Evolutionary conservation across 2,329 filamentous ascomycete species (phyloP), one percentile per base, ranked within the genome.

Genomic region (Penicillium sp.): DNA sequence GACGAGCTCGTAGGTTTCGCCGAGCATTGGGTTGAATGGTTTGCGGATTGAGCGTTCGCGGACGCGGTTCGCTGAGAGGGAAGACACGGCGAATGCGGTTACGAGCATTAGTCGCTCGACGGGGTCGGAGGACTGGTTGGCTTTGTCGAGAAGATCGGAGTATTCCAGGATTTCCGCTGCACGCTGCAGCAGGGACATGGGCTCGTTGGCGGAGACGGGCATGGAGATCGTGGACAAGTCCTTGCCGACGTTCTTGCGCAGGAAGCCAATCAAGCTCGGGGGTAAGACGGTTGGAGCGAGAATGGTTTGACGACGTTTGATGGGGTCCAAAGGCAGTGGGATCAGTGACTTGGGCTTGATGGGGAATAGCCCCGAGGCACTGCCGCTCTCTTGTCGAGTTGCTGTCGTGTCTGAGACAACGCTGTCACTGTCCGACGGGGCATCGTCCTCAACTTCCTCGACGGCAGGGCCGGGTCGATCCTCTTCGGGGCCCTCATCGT

Each of bases 181-280:
- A 57, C 93, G 88, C 72, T 99, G 94, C 5, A 97, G 80, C 10
- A 96, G 77, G 0, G 93, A 97, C 1, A 87, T 85, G 0, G 94
- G 94, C 71, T 99, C 94, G 73, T 99, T 99, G 22, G 93, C 88
- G 4, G 93, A 96, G 1, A 97, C 94, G 0, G 94, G 94, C 93
- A 97, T 97, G 45, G 91, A 92, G 61, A 99, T 96, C 2, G 92
- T 95, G 56, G 91, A 96, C 46, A 99, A 80, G 73, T 99, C 94
- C 74, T 99, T 99, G 69, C 94, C 94, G 9, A 97, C 94, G 65
- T 99, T 99, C 75, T 97, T 99, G 63, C 94, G 87, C 31, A 97
- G 82, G 71, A 97, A 96, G 0, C 91, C 90, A 62, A 99, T 96
- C 49, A 99, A 79, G 71, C 91, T 96, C 0, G 94, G 94, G 0